Conservation (phyloP, 2,329 filamentous ascomycete genomes). For the Colletotrichum tofieldiae region DNA sequence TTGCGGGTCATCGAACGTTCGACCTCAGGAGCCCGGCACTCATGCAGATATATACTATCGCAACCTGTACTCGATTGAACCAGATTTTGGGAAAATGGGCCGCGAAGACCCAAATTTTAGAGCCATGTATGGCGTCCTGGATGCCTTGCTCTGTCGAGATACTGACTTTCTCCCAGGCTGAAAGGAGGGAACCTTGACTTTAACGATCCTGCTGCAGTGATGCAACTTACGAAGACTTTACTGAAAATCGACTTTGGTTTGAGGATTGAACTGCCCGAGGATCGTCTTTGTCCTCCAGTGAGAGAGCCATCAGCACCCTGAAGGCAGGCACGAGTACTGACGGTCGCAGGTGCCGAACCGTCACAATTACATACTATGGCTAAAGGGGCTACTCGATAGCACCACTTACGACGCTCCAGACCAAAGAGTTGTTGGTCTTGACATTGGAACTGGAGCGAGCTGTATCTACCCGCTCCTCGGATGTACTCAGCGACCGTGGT, state of each 20-base stretch:
- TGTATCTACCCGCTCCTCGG: constrained; percentile 92
- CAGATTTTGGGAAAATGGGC: constrained; percentile 62
- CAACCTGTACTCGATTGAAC: constrained; percentile 57
- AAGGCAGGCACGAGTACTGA: constrained; percentile 3
- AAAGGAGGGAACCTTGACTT: constrained; percentile 79
- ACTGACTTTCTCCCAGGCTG: constrained; percentile 48
- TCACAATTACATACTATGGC: constrained; percentile 92
- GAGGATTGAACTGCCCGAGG: constrained; percentile 77
- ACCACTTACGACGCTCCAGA: constrained; percentile 67
- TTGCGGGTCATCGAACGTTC: background rate
- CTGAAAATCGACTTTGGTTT: constrained; percentile 84
- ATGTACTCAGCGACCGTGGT: constrained; percentile 80
- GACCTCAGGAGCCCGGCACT: constrained; percentile 21
- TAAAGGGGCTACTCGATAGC: constrained; percentile 85
- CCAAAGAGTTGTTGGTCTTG: constrained; percentile 78
- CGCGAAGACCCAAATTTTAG: constrained; percentile 60
- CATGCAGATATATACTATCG: constrained; percentile 46
- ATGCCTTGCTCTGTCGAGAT: background rate
- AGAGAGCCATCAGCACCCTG: constrained; percentile 41
- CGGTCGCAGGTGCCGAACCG: constrained; percentile 71
- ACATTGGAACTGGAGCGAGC: constrained; percentile 92
- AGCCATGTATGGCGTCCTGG: constrained; percentile 53
- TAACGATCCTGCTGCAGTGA: constrained; percentile 80
- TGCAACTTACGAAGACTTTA: constrained; percentile 86
- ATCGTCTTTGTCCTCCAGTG: constrained; percentile 90